Base-by-base conservation (phyloP, 495 filamentous ascomycete species). In the Podospora bellae-mahoneyi region DNA sequence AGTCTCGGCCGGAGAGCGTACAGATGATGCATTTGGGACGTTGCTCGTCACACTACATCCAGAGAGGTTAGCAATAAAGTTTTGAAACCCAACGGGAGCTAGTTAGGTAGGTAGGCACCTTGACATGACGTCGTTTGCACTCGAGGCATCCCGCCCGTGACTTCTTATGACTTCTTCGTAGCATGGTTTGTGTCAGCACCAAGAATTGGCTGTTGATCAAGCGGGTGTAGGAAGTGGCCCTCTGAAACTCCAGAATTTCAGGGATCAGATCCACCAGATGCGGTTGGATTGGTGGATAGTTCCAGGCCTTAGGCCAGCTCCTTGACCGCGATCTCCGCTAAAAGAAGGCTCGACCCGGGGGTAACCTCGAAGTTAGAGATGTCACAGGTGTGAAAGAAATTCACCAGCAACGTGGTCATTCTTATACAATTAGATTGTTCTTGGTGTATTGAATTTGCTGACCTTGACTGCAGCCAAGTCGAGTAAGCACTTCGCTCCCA, bases 101-200 rank as follows among this genome's bases (percentile, higher is more conserved):
- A 27, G 60, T 20, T 23, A 1, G 23, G 23, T 23, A 23, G 23
- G 23, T 23, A 23, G 23, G 23, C 65, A 78, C 75, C 70, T 81
- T 81, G 60, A 81, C 75, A 68, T 81, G 78, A 15, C 78, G 77
- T 34, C 70, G 69, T 59, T 81, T 81, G 73, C 80, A 83, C 62
- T 80, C 68, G 2, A 76, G 62, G 69, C 78, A 79, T 2, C 78
- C 78, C 0, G 68, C 73, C 28, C 73, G 70, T 6, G 75, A 78
- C 64, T 81, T 81, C 65, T 75, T 79, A 73, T 81, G 78, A 57
- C 72, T 78, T 39, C 78, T 71, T 28, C 78, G 78, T 60, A 78
- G 75, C 77, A 78, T 79, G 63, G 34, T 27, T 32, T 9, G 13
- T 20, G 5, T 27, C 20, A 5, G 9, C n/a, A 19, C 28, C 30